Conservation (phyloP, 148 eudicot genomes). For the Camellia sinensis region DNA sequence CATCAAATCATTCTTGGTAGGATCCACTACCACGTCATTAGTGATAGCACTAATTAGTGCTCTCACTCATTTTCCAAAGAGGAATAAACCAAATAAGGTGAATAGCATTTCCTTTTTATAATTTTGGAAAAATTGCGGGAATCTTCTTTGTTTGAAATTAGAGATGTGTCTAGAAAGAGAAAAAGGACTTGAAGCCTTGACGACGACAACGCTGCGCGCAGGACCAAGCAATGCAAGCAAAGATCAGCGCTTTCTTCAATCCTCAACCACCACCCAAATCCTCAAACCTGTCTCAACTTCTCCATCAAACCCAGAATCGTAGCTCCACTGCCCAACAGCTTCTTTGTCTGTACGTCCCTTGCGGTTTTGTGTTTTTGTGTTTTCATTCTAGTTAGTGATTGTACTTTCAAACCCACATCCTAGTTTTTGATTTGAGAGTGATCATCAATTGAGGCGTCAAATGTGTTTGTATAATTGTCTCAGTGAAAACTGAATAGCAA, state of each 20-base stretch:
- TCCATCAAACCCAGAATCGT: background rate
- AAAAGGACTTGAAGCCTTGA: background rate
- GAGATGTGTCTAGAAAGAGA: background rate
- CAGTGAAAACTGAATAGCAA: background rate
- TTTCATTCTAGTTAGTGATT: background rate
- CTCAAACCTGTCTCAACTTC: background rate
- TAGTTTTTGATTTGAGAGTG: no score
- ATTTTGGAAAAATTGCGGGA: background rate
- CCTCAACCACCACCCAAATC: background rate
- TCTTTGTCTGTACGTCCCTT: background rate
- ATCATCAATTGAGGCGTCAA: background rate
- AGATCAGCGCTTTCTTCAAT: constrained; percentile 21
- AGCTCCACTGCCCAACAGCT: background rate
- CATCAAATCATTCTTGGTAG: no score
- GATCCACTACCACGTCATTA: no score
- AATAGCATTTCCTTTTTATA: no score
- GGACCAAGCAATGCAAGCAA: constrained; percentile 7
- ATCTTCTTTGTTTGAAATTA: background rate
- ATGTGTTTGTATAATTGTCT: constrained; percentile 16
- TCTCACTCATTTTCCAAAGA: no score
- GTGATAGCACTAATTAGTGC: no score
- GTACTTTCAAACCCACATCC: background rate
- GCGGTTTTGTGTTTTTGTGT: background rate
- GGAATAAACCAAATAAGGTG: no score
- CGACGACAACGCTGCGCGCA: background rate